Conservation (phyloP, 2,329 filamentous ascomycete genomes). For the Helotiales sp. region DNA sequence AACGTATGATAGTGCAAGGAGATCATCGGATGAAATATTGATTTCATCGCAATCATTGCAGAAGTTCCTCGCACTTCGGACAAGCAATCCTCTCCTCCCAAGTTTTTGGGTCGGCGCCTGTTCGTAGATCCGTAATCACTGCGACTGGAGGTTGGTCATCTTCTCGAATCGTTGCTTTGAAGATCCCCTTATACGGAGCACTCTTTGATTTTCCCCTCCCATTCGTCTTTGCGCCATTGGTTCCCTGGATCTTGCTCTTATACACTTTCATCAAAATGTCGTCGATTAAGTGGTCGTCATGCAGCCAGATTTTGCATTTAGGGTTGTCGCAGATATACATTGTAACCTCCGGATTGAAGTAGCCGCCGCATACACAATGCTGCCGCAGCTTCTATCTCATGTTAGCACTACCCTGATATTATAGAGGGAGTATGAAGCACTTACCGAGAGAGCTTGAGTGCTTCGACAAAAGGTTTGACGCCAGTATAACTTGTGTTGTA, state of each 20-base stretch:
- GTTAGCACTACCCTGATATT: constrained; percentile 2
- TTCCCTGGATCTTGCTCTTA: constrained; percentile 14
- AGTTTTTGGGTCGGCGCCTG: constrained; percentile 9
- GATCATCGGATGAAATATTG: not conserved
- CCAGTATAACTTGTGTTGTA: constrained; percentile 38
- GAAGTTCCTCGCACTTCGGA: constrained; percentile 27
- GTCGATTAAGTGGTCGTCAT: constrained; percentile 38
- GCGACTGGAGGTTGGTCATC: constrained; percentile 17
- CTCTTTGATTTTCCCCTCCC: constrained; percentile 13
- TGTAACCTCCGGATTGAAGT: constrained; percentile 37
- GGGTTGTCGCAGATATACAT: constrained; percentile 38
- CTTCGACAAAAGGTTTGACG: constrained; percentile 37
- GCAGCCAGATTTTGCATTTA: constrained; percentile 38
- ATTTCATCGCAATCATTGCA: constrained; percentile 17
- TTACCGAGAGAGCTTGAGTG: constrained; percentile 35
- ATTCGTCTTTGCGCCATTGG: constrained; percentile 12
- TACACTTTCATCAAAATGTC: constrained; percentile 32
- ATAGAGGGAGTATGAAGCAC: constrained; percentile 11
- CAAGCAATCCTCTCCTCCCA: constrained; percentile 27
- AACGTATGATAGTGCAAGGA: not conserved
- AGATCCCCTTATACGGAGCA: constrained; percentile 22
- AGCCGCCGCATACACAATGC: constrained; percentile 39
- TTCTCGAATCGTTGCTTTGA: constrained; percentile 24
- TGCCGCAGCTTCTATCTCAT: constrained; percentile 31
- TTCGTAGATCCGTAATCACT: constrained; percentile 27